phyloP scores from a whole-genome alignment of 2,329 filamentous ascomycete genomes.

The Cytospora piceae region DNA sequence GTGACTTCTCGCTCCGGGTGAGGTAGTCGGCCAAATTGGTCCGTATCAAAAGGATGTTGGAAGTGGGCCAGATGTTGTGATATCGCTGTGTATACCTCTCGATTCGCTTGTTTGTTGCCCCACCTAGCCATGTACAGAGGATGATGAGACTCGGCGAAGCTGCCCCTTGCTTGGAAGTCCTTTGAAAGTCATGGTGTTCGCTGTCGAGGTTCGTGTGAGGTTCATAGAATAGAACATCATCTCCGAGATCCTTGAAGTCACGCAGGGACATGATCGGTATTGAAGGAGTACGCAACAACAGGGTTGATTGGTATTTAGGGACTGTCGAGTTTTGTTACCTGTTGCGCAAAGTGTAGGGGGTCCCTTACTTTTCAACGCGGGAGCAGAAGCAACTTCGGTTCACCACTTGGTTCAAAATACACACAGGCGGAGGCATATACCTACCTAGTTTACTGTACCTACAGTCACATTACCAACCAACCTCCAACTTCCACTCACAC shows the following conservation, averaged over 20 bases:
- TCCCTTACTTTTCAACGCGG: neutral
- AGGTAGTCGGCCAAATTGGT: conserved; percentile 24
- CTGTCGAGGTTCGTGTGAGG: neutral
- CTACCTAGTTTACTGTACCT: neutral
- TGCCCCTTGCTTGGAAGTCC: no score
- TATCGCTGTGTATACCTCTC: conserved; percentile 25
- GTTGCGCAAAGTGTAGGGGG: neutral
- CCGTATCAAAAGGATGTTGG: conserved; percentile 25
- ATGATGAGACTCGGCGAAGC: conserved; percentile 24
- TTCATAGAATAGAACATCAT: conserved; percentile 17
- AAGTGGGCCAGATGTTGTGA: conserved; percentile 15
- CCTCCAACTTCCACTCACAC: no score
- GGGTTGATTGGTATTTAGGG: neutral
- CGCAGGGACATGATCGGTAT: conserved; percentile 7
- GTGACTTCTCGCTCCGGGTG: neutral
- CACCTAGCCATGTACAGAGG: conserved; percentile 27
- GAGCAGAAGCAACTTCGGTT: neutral
- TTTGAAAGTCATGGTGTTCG: neutral
- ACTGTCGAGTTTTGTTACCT: neutral
- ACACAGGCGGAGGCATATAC: neutral
- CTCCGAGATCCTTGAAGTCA: conserved; percentile 16
- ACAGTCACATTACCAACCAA: no score
- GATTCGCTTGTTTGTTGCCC: conserved; percentile 25
- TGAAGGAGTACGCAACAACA: neutral
- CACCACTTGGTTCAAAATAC: neutral